Conservation (phyloP, 208 protist species). For the Acanthamoeba lenticulata region DNA sequence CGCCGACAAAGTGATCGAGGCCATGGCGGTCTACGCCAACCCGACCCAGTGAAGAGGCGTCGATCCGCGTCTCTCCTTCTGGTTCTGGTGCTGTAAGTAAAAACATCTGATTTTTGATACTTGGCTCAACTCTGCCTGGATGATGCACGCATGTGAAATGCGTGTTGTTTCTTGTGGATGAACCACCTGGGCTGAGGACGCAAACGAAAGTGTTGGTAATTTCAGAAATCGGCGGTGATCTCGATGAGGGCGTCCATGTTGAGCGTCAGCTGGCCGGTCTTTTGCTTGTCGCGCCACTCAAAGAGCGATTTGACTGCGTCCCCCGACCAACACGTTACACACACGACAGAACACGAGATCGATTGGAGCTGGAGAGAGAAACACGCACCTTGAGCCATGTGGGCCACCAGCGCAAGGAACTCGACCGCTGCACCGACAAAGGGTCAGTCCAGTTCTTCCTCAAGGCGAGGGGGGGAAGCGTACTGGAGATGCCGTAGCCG, state of each 20-base stretch:
- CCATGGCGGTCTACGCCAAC: too few relatives aligned
- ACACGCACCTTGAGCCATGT: background rate
- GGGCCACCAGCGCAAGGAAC: constrained; percentile 2
- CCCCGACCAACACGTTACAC: background rate
- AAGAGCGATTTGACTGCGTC: constrained; percentile 32
- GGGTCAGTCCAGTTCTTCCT: background rate
- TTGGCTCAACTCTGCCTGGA: too few relatives aligned
- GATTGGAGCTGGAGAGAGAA: too few relatives aligned
- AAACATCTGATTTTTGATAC: too few relatives aligned
- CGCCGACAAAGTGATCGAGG: too few relatives aligned
- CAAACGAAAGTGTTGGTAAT: background rate
- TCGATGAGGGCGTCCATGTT: constrained; percentile 40
- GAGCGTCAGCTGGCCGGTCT: background rate
- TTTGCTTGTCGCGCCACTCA: constrained; percentile 26
- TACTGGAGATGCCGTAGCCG: constrained; percentile 5
- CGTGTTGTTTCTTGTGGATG: too few relatives aligned
- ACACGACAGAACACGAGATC: background rate
- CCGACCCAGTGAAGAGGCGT: too few relatives aligned
- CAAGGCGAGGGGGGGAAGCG: background rate
- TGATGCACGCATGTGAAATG: too few relatives aligned
- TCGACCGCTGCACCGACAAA: background rate
- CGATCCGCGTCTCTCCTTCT: too few relatives aligned
- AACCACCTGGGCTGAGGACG: too few relatives aligned
- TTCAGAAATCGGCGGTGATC: background rate
- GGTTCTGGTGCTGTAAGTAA: too few relatives aligned